These are phyloP conservation scores for Talaromyces wortmannii DNA, from an alignment of 495 filamentous ascomycete genomes.

Conservation along the genomic window DNA sequence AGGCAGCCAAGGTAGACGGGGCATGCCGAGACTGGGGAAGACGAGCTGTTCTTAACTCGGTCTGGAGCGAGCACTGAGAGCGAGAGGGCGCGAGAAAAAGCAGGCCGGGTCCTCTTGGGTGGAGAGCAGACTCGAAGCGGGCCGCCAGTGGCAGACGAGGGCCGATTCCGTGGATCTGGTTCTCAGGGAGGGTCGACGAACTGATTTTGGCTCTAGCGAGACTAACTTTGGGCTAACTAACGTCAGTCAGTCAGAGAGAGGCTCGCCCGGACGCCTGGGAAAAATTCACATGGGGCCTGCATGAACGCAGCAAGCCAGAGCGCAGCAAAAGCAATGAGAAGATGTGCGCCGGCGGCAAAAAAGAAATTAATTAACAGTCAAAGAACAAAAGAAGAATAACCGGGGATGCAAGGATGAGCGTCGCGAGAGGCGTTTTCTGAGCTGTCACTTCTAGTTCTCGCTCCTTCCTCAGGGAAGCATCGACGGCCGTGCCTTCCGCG, in stretches of 20 bases:
- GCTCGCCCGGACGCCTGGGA: neutral
- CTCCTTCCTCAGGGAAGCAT: neutral
- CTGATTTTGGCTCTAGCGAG: neutral
- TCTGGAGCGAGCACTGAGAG: neutral
- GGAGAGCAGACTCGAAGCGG: neutral
- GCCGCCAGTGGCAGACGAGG: neutral
- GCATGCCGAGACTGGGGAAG: neutral
- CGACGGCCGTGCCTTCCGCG: too few species aligned
- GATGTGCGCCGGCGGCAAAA: neutral
- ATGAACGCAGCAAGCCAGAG: neutral
- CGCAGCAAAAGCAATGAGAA: neutral
- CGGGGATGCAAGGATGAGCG: neutral
- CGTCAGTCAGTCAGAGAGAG: neutral
- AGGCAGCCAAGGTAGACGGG: neutral
- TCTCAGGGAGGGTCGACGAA: neutral
- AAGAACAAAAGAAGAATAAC: neutral
- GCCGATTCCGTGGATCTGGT: conserved; percentile 2
- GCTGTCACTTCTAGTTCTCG: neutral
- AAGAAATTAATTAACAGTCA: neutral
- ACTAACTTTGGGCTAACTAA: neutral
- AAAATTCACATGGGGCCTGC: neutral
- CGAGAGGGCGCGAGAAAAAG: neutral
- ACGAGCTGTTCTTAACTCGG: neutral
- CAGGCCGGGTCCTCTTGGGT: neutral
- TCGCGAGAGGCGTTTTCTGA: neutral